A percentile compares a stretch with the other conserved stretches of the same genome.
Evolutionary conservation across 305 asterid genomes (phyloP).

Genomic region (Fraxinus sp.): DNA sequence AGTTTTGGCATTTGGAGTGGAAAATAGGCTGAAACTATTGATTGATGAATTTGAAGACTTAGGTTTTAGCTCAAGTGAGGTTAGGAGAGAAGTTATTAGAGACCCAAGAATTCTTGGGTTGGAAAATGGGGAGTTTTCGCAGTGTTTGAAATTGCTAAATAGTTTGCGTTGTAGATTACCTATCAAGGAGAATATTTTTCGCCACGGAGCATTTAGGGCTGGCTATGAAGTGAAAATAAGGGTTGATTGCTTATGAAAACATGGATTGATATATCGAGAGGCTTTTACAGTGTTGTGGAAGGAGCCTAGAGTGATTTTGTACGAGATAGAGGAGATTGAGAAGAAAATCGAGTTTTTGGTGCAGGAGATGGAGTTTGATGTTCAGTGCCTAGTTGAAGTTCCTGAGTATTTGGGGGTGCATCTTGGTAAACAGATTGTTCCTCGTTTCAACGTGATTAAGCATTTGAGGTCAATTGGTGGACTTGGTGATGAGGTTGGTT

Average conservation of each 20-base stretch:
- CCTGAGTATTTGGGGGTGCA: conserved; percentile 75
- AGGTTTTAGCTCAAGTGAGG: conserved; percentile 51
- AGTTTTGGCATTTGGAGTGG: conserved; percentile 47
- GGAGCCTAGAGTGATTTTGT: conserved; percentile 76
- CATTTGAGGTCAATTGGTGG: conserved; percentile 54
- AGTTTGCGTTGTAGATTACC: conserved; percentile 62
- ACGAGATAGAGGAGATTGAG: conserved; percentile 49
- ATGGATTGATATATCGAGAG: conserved; percentile 63
- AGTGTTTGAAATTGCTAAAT: conserved; percentile 62
- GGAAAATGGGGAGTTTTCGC: conserved; percentile 75
- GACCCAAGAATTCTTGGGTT: conserved; percentile 64
- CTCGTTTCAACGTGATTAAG: conserved; percentile 68
- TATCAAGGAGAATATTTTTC: conserved; percentile 48
- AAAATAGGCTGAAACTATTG: conserved; percentile 52
- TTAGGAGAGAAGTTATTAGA: conserved; percentile 54
- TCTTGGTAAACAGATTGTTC: conserved; percentile 71
- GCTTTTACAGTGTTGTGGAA: conserved; percentile 77
- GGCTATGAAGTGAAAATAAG: conserved; percentile 62
- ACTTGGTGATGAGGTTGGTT: conserved; percentile 61
- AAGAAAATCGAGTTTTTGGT: conserved; percentile 65
- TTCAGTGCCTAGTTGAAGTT: conserved; percentile 59
- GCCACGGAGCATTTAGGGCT: conserved; percentile 58
- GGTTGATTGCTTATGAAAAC: conserved; percentile 59
- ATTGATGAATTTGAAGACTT: conserved; percentile 59
- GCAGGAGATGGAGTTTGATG: conserved; percentile 49